phyloP scores from a whole-genome alignment of 192 early-diverging fungal genomes.

The Coemansia sp. region DNA sequence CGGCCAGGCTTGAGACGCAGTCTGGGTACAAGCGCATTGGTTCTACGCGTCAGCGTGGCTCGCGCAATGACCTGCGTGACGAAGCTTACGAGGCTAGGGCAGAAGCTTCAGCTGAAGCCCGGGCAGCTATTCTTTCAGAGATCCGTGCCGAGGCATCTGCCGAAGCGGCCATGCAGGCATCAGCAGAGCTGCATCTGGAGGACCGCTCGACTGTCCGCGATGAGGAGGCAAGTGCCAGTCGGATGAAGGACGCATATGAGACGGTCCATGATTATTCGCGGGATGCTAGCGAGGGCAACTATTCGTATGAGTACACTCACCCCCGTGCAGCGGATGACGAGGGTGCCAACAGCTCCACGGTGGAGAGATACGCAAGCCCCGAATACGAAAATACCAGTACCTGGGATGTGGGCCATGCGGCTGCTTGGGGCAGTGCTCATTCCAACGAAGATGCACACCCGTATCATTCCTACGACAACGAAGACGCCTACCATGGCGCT shows the following conservation, averaged over 20 bases:
- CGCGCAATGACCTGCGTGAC: constrained; percentile 11
- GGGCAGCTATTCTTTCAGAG: constrained; percentile 42
- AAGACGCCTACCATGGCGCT: constrained; percentile 8
- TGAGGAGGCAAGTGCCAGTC: constrained; percentile 22
- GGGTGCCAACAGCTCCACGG: background rate
- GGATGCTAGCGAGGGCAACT: constrained; percentile 8
- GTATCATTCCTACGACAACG: constrained; percentile 23
- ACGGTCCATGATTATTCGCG: constrained; percentile 7
- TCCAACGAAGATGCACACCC: constrained; percentile 10
- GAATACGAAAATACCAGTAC: constrained; percentile 6
- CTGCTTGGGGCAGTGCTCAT: constrained; percentile 13
- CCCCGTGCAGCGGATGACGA: constrained; percentile 1
- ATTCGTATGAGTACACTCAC: constrained; percentile 11
- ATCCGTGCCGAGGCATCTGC: constrained; percentile 44
- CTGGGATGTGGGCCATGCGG: constrained; percentile 16
- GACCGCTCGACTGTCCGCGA: constrained; percentile 25
- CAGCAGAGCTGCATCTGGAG: constrained; percentile 36
- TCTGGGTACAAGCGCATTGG: constrained; percentile 11
- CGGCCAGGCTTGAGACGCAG: background rate
- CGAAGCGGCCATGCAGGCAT: constrained; percentile 36
- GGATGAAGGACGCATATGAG: constrained; percentile 3
- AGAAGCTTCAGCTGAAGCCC: constrained; percentile 34
- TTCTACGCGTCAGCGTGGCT: constrained; percentile 12
- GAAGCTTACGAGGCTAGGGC: constrained; percentile 27
- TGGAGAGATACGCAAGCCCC: constrained; percentile 7